Evolutionary conservation across 2,329 filamentous ascomycete genomes (phyloP), one percentile per base, ranked within the genome.

Genomic region (Colletotrichum godetiae): DNA sequence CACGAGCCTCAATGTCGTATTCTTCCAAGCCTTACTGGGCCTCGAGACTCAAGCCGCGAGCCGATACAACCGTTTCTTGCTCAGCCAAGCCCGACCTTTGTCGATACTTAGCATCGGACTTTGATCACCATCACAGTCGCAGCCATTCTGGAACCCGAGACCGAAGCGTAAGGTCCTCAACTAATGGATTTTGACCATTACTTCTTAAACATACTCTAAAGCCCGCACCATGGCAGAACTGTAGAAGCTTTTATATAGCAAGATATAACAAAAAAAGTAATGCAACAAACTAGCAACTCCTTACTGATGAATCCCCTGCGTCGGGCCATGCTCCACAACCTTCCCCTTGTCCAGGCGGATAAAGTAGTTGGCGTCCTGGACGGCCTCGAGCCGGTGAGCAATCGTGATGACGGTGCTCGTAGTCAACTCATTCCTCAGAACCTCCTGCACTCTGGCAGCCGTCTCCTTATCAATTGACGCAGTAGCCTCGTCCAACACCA

Each of bases 401-500:
- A 92, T 92, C 0, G 90, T 91, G 55, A 92, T 90, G 2, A 92
- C 89, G 0, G 91, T 92, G 75, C 88, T 90, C 15, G 84, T 74
- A 4, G 79, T 78, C 57, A 92, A 82, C 77, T 91, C 89, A 29
- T 87, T 85, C 4, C 89, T 80, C 52, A 92, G 78, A 2, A 92
- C 84, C 15, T 87, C 82, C 79, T 92, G 90, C 68, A 92, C 90
- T 27, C 85, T 84, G 24, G 84, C 84, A 0, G 91, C 90, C 1
- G 91, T 92, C 68, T 83, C 85, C 59, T 86, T 86, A 69, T 92
- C 91, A 63, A 92, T 91, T 0, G 88, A 90, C 3, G 90, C 90
- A 4, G 91, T 92, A 2, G 90, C 91, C 80, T 92, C 90, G 73
- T 92, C 90, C n/a, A 91, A 79, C 31, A 92, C 87, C 15, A 92